Percentiles rank a stretch among this genome's conserved stretches.
These are phyloP conservation scores for Phylloporus arenicola DNA, from an alignment of 768 basidiomycete species.

Conservation along the genomic window DNA sequence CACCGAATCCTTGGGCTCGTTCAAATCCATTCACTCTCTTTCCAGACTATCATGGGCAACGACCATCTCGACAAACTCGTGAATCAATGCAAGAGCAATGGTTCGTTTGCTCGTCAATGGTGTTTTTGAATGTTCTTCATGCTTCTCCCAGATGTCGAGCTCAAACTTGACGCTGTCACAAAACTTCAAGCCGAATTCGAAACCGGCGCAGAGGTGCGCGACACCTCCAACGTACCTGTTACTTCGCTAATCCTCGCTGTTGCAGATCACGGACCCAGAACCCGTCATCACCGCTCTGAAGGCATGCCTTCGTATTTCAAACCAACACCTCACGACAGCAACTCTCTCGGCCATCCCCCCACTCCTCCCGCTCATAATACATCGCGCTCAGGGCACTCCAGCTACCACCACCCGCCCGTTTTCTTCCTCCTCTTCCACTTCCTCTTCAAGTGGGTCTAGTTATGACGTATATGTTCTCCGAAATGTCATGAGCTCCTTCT, in stretches of 20 bases:
- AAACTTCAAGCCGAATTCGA: constrained; percentile 77
- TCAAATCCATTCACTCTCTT: constrained; percentile 7
- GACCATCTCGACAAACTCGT: constrained; percentile 55
- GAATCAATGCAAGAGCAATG: constrained; percentile 60
- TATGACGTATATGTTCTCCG: constrained; percentile 59
- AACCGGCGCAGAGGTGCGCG: constrained; percentile 57
- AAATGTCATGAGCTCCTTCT: constrained; percentile 59
- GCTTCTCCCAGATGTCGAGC: constrained; percentile 59
- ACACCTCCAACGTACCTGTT: constrained; percentile 7
- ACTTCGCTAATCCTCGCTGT: constrained; percentile 12
- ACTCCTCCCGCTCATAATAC: constrained; percentile 58
- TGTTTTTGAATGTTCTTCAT: constrained; percentile 5
- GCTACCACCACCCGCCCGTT: constrained; percentile 31
- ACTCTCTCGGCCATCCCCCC: constrained; percentile 66
- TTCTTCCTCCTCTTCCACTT: constrained; percentile 51
- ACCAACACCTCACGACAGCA: constrained; percentile 77
- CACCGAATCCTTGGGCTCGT: constrained; percentile 19
- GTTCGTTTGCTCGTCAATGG: constrained; percentile 32
- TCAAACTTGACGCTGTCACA: constrained; percentile 72
- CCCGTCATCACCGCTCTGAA: constrained; percentile 64
- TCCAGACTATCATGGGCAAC: constrained; percentile 45
- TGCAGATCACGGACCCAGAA: constrained; percentile 70
- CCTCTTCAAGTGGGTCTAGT: constrained; percentile 38
- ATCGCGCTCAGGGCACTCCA: constrained; percentile 30
- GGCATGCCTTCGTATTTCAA: constrained; percentile 69